These are phyloP conservation scores for Rossbeevera mucosa DNA, from an alignment of 768 basidiomycete species.

Conservation along the genomic window DNA sequence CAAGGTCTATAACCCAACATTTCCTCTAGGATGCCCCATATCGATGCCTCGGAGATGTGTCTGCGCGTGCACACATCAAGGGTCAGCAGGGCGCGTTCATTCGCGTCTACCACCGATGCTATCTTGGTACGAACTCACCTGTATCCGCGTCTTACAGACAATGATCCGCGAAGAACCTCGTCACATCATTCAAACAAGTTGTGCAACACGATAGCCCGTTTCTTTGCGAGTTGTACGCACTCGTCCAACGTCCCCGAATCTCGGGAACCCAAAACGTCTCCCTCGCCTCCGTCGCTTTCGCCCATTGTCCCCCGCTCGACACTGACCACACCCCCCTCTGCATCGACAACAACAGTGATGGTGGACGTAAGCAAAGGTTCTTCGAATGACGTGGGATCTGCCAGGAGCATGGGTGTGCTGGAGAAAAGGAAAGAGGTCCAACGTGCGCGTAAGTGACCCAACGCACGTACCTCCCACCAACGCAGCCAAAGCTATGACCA, in stretches of 20 bases:
- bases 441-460: neutral
- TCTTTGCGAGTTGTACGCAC: conserved; percentile 18
- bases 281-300: conserved; percentile 16
- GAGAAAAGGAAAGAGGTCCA: neutral
- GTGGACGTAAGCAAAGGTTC: conserved; percentile 77
- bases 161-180: neutral
- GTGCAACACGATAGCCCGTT: conserved; percentile 22
- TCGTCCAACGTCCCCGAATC: conserved; percentile 12
- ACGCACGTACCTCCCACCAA: conserved; percentile 19
- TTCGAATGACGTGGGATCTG: conserved; percentile 89
- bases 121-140: neutral
- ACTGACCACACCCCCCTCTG: conserved; percentile 18
- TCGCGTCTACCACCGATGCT: neutral
- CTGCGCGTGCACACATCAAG: neutral
- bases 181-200: conserved; percentile 17
- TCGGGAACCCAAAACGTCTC: neutral
- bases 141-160: neutral
- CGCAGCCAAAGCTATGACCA: conserved; percentile 22
- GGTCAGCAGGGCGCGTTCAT: neutral
- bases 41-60: neutral
- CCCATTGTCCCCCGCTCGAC: conserved; percentile 23
- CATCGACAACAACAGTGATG: conserved; percentile 58
- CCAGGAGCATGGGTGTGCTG: conserved; percentile 49
- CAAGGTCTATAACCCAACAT: no score
- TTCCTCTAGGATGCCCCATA: neutral